phyloP scores from a whole-genome alignment of 768 basidiomycete species.

The Multifurca ochricompacta region DNA sequence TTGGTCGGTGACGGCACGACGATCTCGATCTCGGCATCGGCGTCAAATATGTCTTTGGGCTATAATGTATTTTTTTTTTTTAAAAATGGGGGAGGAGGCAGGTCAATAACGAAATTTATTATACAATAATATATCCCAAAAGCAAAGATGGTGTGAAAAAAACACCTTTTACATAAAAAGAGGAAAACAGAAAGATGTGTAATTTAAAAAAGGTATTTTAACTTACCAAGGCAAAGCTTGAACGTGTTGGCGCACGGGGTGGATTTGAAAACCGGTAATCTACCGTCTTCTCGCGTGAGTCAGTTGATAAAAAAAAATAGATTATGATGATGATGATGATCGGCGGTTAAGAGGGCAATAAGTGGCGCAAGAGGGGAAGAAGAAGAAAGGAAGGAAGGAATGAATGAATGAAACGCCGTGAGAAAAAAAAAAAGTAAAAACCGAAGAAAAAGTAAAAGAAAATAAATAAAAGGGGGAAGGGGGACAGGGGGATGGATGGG shows the following conservation, averaged over 20 bases:
- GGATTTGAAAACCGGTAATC: slow-evolving; percentile 15
- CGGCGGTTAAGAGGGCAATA: too few species aligned
- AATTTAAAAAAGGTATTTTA: too few species aligned
- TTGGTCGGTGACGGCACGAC: slow-evolving; percentile 8
- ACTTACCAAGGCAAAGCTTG: slow-evolving; percentile 21
- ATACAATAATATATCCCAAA: too few species aligned
- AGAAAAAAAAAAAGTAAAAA: neutral
- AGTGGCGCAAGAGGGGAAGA: too few species aligned
- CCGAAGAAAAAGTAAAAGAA: too few species aligned
- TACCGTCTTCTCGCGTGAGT: slow-evolving; percentile 17
- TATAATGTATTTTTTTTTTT: neutral
- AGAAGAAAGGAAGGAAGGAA: neutral
- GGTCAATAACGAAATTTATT: neutral
- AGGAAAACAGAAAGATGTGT: too few species aligned
- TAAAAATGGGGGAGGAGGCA: too few species aligned
- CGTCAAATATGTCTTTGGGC: slow-evolving; percentile 19
- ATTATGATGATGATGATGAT: neutral
- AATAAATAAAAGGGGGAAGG: neutral
- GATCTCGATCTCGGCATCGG: slow-evolving; percentile 19
- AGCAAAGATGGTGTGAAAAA: too few species aligned
- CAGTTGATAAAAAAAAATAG: neutral
- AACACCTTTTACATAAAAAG: too few species aligned
- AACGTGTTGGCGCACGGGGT: slow-evolving; percentile 14
- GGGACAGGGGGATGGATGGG: neutral
- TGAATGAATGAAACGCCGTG: neutral